Evolutionary conservation across 2,329 filamentous ascomycete species (phyloP).

Genomic region (Fusarium equiseti): DNA sequence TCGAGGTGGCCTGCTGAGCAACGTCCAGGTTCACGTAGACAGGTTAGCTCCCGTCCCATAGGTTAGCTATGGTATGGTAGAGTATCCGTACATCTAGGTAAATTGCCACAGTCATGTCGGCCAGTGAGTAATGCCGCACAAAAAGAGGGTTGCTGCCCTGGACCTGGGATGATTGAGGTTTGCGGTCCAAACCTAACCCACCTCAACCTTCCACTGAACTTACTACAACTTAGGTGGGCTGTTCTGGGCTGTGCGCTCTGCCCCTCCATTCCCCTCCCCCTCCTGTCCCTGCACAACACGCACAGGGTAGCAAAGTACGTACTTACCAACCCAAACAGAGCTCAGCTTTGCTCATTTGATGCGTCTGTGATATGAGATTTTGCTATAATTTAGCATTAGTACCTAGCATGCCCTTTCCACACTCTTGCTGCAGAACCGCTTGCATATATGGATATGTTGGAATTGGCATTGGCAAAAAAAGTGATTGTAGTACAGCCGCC

Average conservation of each 20-base stretch:
- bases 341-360: background rate
- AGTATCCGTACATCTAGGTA: background rate
- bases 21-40: background rate
- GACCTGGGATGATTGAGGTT: background rate
- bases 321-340: background rate
- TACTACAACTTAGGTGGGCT: background rate
- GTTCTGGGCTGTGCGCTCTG: background rate
- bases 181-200: slow-evolving; percentile 1
- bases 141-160: slow-evolving; percentile 47
- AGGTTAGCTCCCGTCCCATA: background rate
- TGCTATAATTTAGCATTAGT: background rate
- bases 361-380: background rate
- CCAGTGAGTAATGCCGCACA: slow-evolving; percentile 31
- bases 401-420: background rate
- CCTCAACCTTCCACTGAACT: slow-evolving; percentile 3
- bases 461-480: background rate
- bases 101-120: slow-evolving; percentile 31
- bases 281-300: slow-evolving; percentile 1
- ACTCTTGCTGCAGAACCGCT: background rate
- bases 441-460: background rate
- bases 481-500: background rate
- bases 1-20: slow-evolving; percentile 38
- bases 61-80: slow-evolving; percentile 1
- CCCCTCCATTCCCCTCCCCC: slow-evolving; percentile 29
- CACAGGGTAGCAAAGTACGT: slow-evolving; percentile 3